phyloP scores from a whole-genome alignment of 805 yeast genomes.

The Peterozyma xylosa region DNA sequence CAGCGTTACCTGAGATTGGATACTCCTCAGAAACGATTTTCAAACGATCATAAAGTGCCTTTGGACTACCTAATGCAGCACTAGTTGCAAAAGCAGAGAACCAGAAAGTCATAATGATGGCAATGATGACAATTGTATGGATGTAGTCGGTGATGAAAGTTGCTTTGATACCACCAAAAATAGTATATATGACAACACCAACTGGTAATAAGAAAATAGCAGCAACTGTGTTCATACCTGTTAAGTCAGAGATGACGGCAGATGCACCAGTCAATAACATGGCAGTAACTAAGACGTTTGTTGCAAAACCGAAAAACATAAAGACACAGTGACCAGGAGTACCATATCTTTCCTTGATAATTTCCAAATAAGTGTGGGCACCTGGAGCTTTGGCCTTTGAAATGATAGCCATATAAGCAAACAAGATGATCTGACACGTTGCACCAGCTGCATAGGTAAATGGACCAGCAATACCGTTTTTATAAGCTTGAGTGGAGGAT shows the following conservation, averaged over 20 bases:
- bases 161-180: slow-evolving; percentile 79
- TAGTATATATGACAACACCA: slow-evolving; percentile 67
- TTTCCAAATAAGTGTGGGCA: slow-evolving; percentile 87
- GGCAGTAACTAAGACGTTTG: slow-evolving; percentile 85
- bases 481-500: slow-evolving; percentile 73
- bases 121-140: slow-evolving; percentile 75
- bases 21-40: slow-evolving; percentile 47
- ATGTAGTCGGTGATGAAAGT: slow-evolving; percentile 74
- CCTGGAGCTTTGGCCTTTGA: slow-evolving; percentile 86
- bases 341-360: slow-evolving; percentile 77
- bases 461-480: slow-evolving; percentile 73
- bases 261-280: slow-evolving; percentile 90
- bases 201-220: slow-evolving; percentile 77
- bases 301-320: slow-evolving; percentile 76
- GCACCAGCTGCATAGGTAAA: slow-evolving; percentile 90
- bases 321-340: slow-evolving; percentile 60
- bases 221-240: slow-evolving; percentile 80
- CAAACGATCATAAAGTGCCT: slow-evolving; percentile 67
- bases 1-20: slow-evolving; percentile 75
- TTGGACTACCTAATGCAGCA: slow-evolving; percentile 72
- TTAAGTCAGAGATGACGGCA: slow-evolving; percentile 70
- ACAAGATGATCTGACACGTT: slow-evolving; percentile 76
- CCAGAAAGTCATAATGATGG: slow-evolving; percentile 73
- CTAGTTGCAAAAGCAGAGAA: slow-evolving; percentile 73
- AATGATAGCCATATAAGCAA: slow-evolving; percentile 82